A percentile compares a stretch with the other conserved stretches of the same genome.
These are phyloP conservation scores for Stygiomarasmius scandens DNA, from an alignment of 1,284 basidiomycete species.

Conservation along the genomic window DNA sequence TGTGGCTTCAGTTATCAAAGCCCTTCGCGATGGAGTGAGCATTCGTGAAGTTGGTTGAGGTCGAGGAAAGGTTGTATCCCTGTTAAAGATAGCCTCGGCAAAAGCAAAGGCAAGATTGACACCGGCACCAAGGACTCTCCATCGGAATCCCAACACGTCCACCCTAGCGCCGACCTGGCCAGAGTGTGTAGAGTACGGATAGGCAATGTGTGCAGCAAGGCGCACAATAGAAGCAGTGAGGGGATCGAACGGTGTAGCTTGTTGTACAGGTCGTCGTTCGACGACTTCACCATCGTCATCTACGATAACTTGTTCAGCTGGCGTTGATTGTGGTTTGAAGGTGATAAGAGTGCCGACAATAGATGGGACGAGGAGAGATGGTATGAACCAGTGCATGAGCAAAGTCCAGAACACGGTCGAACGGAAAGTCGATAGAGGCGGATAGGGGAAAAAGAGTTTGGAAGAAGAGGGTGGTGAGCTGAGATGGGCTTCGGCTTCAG, in stretches of 20 bases:
- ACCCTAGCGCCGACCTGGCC: constrained; percentile 28
- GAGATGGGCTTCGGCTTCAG: constrained; percentile 16
- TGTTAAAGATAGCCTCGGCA: constrained; percentile 45
- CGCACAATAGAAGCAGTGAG: constrained; percentile 62
- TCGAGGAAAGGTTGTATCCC: background rate
- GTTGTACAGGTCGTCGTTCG: constrained; percentile 3
- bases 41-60: background rate
- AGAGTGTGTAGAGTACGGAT: constrained; percentile 43
- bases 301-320: background rate
- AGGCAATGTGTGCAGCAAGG: constrained; percentile 56
- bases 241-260: constrained; percentile 48
- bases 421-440: constrained; percentile 45
- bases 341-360: constrained; percentile 59
- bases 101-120: constrained; percentile 63
- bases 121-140: constrained; percentile 54
- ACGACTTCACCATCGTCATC: constrained; percentile 6
- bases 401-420: constrained; percentile 51
- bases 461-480: constrained; percentile 21
- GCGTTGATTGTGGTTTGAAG: constrained; percentile 44
- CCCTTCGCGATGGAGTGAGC: background rate
- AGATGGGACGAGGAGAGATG: constrained; percentile 56
- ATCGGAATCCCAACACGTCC: constrained; percentile 54
- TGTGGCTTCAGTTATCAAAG: background rate
- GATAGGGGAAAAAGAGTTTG: constrained; percentile 42
- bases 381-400: constrained; percentile 59